Percentiles rank a stretch among this genome's conserved stretches.
Evolutionary conservation across 441 rosid genomes (phyloP).

Genomic region (Hura crepitans): DNA sequence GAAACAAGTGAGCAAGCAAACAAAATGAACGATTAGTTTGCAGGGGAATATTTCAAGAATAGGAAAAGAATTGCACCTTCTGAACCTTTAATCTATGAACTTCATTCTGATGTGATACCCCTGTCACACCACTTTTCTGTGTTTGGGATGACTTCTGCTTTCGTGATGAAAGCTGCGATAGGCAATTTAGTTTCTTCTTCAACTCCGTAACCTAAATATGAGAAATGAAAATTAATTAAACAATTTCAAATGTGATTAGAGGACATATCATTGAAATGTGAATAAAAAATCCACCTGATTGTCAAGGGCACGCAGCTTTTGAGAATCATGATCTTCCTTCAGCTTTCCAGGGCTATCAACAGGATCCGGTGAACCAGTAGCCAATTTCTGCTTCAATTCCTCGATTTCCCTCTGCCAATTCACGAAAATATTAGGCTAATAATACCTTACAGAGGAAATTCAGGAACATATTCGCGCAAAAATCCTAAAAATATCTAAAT

Average conservation of each 20-base stretch:
- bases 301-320: slow-evolving; percentile 42
- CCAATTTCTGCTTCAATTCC: slow-evolving; percentile 45
- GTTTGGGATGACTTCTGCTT: slow-evolving; percentile 46
- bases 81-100: slow-evolving; percentile 76
- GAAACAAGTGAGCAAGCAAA: too few species aligned
- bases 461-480: neutral
- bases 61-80: slow-evolving; percentile 47
- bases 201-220: slow-evolving; percentile 47
- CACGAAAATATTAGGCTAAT: neutral
- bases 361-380: slow-evolving; percentile 37
- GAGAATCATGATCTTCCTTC: slow-evolving; percentile 31
- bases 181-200: slow-evolving; percentile 49
- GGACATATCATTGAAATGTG: neutral
- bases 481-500: neutral
- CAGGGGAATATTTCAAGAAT: slow-evolving; percentile 6
- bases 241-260: neutral
- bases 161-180: slow-evolving; percentile 45
- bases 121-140: slow-evolving; percentile 33
- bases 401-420: slow-evolving; percentile 56
- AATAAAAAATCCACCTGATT: slow-evolving; percentile 13
- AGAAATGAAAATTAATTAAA: slow-evolving; percentile 1
- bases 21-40: slow-evolving; percentile 2
- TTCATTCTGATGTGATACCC: slow-evolving; percentile 39
- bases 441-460: neutral
- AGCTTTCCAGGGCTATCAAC: slow-evolving; percentile 32